Conservation (phyloP, 176 grass and related monocot genomes). For the Paspalum notatum region DNA sequence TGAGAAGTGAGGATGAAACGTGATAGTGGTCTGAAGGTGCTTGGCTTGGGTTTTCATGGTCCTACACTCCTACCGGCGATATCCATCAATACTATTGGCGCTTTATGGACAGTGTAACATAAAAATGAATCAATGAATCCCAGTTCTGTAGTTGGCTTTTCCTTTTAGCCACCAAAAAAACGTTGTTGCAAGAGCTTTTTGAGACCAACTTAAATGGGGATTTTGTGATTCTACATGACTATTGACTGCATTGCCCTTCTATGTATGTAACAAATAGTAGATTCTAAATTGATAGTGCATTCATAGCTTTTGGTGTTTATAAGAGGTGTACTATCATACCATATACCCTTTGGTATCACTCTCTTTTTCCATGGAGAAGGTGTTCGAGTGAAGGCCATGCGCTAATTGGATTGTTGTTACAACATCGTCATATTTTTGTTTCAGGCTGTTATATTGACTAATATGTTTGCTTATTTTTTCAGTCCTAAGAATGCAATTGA, state of each 20-base stretch:
- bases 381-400: neutral
- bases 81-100: neutral
- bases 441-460: neutral
- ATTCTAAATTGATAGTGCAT: neutral
- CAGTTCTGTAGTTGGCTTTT: neutral
- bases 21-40: conserved; percentile 2
- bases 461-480: neutral
- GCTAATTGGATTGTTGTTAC: neutral
- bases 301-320: neutral
- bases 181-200: neutral
- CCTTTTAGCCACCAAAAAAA: neutral
- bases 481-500: too few species aligned
- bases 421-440: neutral
- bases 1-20: conserved; percentile 29
- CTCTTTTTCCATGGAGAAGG: neutral
- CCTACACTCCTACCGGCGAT: too few species aligned
- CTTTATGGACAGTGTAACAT: too few species aligned
- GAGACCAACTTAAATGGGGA: neutral
- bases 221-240: neutral
- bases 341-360: neutral
- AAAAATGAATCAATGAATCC: neutral
- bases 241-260: neutral
- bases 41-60: neutral
- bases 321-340: neutral
- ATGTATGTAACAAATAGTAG: neutral